Base-by-base conservation (phyloP, 805 yeast species). In the Candida nanaspora region DNA sequence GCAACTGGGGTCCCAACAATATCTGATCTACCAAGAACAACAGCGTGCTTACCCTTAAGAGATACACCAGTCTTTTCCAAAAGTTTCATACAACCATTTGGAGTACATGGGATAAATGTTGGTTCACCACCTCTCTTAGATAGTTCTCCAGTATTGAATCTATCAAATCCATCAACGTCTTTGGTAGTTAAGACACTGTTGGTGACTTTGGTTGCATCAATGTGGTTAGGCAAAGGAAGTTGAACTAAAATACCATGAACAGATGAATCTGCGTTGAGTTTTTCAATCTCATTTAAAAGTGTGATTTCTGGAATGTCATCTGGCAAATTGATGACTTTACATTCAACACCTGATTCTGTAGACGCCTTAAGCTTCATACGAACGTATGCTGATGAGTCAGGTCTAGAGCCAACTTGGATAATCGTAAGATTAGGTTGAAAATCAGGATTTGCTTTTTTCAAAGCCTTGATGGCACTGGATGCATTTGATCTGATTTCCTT, bases 121-220 rank as follows among this genome's bases (percentile, higher is more conserved):
- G 94, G 93, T 19, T 68, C 54, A 33, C 91, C 93, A 45, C 79
- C 81, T 57, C 74, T 80, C 56, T 84, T 84, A 48, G 82, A 70
- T 49, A 85, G 68, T 55, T 83, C 89, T 42, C 93, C 93, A 32
- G 81, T 79, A 57, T 85, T 85, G 65, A 61, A 76, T 42, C 86
- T 80, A 41, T 85, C 86, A 53, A 85, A 83, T 1, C 95, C 95
- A 59, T 85, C 95, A 30, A 85, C 91, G 53, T 85, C 95, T 56
- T 85, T 85, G 39, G 69, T 69, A 30, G 78, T 74, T 26, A 68
- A 59, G 19, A 85, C 91, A 30, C 82, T 72, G 53, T 76, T 74
- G 32, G 93, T 83, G 47, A 84, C 68, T 47, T 64, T 68, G 31
- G 80, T 70, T 60, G 83, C 88, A 56, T 82, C 74, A 43, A 84